Base-by-base conservation (phyloP, 1,284 basidiomycete species). In the Lignosus rhinocerotis region DNA sequence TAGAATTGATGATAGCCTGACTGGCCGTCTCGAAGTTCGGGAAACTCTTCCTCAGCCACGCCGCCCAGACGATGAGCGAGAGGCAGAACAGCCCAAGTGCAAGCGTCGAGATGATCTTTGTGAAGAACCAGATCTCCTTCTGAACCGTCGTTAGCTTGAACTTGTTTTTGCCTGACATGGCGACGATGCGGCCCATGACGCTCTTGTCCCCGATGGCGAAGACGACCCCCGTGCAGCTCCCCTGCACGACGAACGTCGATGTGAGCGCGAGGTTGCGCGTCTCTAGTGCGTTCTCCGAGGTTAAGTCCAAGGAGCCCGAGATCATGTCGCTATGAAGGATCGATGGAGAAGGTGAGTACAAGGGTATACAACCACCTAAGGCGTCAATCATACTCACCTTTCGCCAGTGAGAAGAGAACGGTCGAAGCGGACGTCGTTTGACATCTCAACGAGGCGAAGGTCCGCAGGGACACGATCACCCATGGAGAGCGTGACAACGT, bases 321-420 rank as follows among this genome's bases (percentile, higher is more conserved):
- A 88, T 76, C 64, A 84, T 80, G 54, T 87, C 81, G 42, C 67
- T 68, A 39, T 6, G 17, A 16, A 7, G 21, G 21, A 43, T 41
- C 2, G 17, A 34, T 17, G 33, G 32, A 19, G 36, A 48, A 10
- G n/a, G 46, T 21, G 25, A 17, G 36, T n/a, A 12, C 16, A 30
- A 21, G 38, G 19, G 17, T 12, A 12, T 30, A 46, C 8, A 7
- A 6, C 8, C 4, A 6, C 8, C 4, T 10, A 39, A 16, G 21
- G 14, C 11, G 19, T 3, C 10, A 33, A 4, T 17, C 21, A 39
- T 32, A 32, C 32, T 45, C 10, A 76, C 73, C 80, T 73, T 69
- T 82, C 80, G 36, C 86, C 86, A 0, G 86, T 89, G 41, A 88
- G 75, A n/a, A 88, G 79, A 2, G 84, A 80, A 32, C 85, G 79